Evolutionary conservation across 805 yeast genomes (phyloP), one percentile per base, ranked within the genome.

Genomic region (Sporopachydermia lactativora): DNA sequence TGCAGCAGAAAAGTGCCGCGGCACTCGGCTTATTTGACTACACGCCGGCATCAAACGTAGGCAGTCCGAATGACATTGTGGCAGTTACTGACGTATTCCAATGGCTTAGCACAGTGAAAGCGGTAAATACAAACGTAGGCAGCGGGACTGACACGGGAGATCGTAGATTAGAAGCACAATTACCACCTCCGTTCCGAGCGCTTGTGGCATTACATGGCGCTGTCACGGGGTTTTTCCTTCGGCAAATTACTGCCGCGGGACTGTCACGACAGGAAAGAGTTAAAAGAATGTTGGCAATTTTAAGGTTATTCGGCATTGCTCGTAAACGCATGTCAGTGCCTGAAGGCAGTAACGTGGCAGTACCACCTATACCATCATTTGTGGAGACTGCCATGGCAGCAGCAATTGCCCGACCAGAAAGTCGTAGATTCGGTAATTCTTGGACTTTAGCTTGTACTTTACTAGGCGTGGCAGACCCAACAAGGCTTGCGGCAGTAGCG

Each of bases 371-470:
- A 15, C 96, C 96, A 3, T 81, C 95, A 1, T 79, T 86, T 54
- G 66, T 89, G 41, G 97, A 89, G 56, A 67, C 86, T 2, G 83
- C 92, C 11, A 63, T 88, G 28, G 65, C 72, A 0, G 73, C 81
- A 48, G 84, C 86, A 1, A 70, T 88, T 14, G 63, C 83, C 19
- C 68, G 89, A 1, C 95, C 96, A 0, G 92, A 82, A 52, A 75
- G 89, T 19, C 68, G 97, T 43, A 56, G 65, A 14, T 84, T 72
- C 53, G 71, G 80, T 5, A 65, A 65, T 37, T 62, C 77, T 5
- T 89, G 96, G 97, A 58, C 71, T 3, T 60, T 66, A 43, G 78
- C 88, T 0, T 18, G 15, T 24, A 14, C 34, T 28, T 38, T 16
- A 37, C 19, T 6, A 45, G 13, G 43, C 40, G 17, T 38, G 39